Percentiles rank a stretch among this genome's conserved stretches.
Conservation (phyloP, 2,329 filamentous ascomycete genomes). For the Lomentospora prolificans region DNA sequence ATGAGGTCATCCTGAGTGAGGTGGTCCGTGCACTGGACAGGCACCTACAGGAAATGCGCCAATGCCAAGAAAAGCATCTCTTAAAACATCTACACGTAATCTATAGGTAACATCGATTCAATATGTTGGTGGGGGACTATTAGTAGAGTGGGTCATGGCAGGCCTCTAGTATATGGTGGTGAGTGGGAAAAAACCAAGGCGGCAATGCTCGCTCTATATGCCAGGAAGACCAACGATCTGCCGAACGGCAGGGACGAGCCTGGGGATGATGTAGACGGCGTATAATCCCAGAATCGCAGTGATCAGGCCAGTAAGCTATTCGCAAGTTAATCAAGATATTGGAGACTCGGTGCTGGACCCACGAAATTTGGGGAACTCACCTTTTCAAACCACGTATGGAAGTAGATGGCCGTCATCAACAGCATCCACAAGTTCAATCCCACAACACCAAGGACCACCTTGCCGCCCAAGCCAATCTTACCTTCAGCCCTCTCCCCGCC, state of each 20-base stretch:
- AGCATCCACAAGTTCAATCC: constrained; percentile 86
- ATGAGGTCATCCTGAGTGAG: constrained; percentile 1
- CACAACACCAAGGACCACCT: constrained; percentile 54
- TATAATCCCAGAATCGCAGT: constrained; percentile 38
- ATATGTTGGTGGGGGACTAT: background rate
- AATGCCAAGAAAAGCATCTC: background rate
- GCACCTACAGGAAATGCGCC: no score
- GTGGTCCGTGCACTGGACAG: constrained; percentile 1
- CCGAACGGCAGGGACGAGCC: constrained; percentile 36
- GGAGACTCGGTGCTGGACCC: no score
- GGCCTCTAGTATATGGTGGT: background rate
- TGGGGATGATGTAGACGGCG: constrained; percentile 39
- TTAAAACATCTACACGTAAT: background rate
- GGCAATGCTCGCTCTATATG: constrained; percentile 28
- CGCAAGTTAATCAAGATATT: constrained; percentile 15
- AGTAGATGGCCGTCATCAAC: constrained; percentile 96
- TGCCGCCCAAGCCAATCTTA: constrained; percentile 34
- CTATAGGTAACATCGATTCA: background rate
- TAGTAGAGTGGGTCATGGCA: background rate
- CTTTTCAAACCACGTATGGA: constrained; percentile 99
- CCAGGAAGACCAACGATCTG: constrained; percentile 40
- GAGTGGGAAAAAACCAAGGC: no score
- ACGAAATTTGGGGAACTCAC: constrained; percentile 31
- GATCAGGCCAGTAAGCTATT: constrained; percentile 42
- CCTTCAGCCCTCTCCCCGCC: constrained; percentile 19